Conservation (phyloP, 2,329 filamentous ascomycete species). For the Diaporthe ampelina region DNA sequence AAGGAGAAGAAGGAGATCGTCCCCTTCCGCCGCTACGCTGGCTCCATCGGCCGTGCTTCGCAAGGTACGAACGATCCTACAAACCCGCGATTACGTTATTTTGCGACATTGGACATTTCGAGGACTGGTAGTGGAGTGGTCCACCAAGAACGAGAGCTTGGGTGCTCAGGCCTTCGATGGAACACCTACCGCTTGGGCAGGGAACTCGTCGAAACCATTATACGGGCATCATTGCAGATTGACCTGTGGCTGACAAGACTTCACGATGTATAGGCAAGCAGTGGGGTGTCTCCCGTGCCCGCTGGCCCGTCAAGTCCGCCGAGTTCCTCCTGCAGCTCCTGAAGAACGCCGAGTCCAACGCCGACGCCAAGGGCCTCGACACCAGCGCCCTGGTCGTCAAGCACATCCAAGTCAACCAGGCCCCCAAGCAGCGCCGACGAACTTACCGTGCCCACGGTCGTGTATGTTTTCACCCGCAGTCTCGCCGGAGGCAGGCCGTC, state of each 20-base stretch:
- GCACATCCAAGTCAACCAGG: constrained; percentile 99
- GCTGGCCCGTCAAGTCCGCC: constrained; percentile 99
- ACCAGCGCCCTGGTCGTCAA: constrained; percentile 98
- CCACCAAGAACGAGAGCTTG: background rate
- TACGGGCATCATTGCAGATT: no score
- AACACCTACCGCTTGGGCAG: background rate
- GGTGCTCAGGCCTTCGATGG: background rate
- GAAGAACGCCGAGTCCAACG: constrained; percentile 97
- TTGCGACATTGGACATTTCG: background rate
- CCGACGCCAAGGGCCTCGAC: constrained; percentile 96
- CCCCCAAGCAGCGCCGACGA: constrained; percentile 98
- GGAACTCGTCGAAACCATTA: background rate
- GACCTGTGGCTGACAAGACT: constrained; percentile 17
- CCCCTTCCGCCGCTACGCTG: constrained; percentile 97
- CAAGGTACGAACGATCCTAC: constrained; percentile 83
- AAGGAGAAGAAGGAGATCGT: constrained; percentile 97
- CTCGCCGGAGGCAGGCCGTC: background rate
- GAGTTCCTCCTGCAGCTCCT: constrained; percentile 97
- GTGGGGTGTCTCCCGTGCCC: constrained; percentile 97
- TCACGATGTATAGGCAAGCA: constrained; percentile 83
- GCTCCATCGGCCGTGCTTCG: constrained; percentile 93
- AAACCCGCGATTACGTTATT: background rate
- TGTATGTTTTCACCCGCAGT: constrained; percentile 74
- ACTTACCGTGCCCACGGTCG: constrained; percentile 99
- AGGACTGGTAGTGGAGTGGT: background rate